Conservation (phyloP, 2,329 filamentous ascomycete species). For the Fusarium oligoseptatum region DNA sequence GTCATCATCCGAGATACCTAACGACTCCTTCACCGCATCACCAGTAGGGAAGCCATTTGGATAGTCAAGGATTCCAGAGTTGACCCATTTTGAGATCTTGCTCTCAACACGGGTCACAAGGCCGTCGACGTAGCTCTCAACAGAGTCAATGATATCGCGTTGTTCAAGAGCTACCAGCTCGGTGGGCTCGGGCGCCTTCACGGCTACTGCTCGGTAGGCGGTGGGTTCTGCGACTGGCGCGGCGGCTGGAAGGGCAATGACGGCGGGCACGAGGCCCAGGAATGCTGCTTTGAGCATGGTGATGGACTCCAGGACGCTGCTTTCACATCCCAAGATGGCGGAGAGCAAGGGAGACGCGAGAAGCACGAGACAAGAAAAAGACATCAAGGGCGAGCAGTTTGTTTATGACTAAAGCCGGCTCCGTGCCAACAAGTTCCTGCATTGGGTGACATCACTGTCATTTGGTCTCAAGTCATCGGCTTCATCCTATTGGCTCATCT, state of each 20-base stretch:
- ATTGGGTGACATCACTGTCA: slow-evolving; percentile 36
- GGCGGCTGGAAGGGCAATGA: slow-evolving; percentile 42
- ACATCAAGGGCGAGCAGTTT: slow-evolving; percentile 4
- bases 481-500: slow-evolving; percentile 24
- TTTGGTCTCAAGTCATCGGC: slow-evolving; percentile 15
- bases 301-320: not conserved
- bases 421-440: slow-evolving; percentile 36
- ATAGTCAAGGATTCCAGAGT: slow-evolving; percentile 75
- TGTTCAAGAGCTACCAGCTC: slow-evolving; percentile 40
- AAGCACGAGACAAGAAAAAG: not conserved
- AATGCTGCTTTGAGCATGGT: slow-evolving; percentile 38
- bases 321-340: not conserved
- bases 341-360: not conserved
- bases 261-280: slow-evolving; percentile 41
- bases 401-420: slow-evolving; percentile 16
- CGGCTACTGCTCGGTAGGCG: slow-evolving; percentile 19
- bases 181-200: slow-evolving; percentile 44
- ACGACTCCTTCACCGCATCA: slow-evolving; percentile 69
- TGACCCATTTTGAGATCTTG: slow-evolving; percentile 70
- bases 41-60: slow-evolving; percentile 76
- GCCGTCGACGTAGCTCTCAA: slow-evolving; percentile 65
- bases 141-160: slow-evolving; percentile 55
- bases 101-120: slow-evolving; percentile 66
- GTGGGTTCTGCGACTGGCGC: slow-evolving; percentile 42
- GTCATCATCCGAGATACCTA: slow-evolving; percentile 70